These are phyloP conservation scores for Cladosporium sp. DNA, from an alignment of 2,329 filamentous ascomycete genomes.

Conservation along the genomic window DNA sequence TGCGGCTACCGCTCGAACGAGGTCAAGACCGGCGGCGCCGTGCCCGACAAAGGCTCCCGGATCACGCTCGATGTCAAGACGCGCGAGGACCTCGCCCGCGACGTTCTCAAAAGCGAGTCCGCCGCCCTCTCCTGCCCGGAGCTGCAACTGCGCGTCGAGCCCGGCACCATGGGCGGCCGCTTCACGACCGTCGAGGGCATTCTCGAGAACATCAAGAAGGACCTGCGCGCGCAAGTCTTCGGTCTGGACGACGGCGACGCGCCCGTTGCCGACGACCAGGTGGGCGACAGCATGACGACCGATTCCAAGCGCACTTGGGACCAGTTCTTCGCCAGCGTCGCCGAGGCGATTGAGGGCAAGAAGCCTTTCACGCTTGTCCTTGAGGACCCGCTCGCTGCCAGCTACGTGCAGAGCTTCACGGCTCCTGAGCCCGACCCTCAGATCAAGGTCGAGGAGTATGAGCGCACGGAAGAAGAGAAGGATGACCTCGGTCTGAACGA, in stretches of 20 bases:
- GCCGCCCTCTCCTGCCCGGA: constrained; percentile 85
- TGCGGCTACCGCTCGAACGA: constrained; percentile 93
- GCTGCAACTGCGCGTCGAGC: constrained; percentile 80
- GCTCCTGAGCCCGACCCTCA: constrained; percentile 81
- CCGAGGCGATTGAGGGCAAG: constrained; percentile 74
- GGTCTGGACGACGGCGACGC: constrained; percentile 57
- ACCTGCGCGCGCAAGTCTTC: constrained; percentile 85
- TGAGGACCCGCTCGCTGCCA: constrained; percentile 83
- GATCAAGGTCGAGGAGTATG: constrained; percentile 77
- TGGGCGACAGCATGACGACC: constrained; percentile 73
- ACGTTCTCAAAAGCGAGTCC: constrained; percentile 95
- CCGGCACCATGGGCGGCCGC: constrained; percentile 88
- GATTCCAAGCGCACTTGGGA: constrained; percentile 70
- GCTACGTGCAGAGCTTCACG: constrained; percentile 84
- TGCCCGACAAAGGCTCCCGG: constrained; percentile 79
- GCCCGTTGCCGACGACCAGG: constrained; percentile 36
- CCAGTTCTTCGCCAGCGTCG: constrained; percentile 72
- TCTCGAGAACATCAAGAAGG: constrained; percentile 85
- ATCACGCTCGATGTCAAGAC: constrained; percentile 72
- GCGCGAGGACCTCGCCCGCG: constrained; percentile 72
- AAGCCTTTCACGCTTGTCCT: constrained; percentile 78
- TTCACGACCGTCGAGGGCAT: constrained; percentile 97
- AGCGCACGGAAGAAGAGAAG: constrained; percentile 84
- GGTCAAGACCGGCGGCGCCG: constrained; percentile 92
- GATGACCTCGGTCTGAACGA: constrained; percentile 87